Conservation (phyloP, 1,284 basidiomycete species). For the Irpex rosettiformis region DNA sequence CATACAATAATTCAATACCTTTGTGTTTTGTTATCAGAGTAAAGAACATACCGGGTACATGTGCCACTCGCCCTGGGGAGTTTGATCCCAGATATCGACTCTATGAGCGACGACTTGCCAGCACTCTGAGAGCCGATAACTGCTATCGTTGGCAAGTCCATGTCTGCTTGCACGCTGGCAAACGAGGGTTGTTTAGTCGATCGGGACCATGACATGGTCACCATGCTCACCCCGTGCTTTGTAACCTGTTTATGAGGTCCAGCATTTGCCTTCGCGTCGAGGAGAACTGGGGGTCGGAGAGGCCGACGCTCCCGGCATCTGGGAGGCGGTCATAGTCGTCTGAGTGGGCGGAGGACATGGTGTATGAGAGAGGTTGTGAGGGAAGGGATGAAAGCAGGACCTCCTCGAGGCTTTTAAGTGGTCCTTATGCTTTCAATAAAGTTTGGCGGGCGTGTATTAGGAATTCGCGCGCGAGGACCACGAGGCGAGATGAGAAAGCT, state of each 20-base stretch:
- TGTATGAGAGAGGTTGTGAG: not conserved
- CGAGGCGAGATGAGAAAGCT: not conserved
- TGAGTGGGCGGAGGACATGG: not conserved
- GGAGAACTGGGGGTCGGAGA: slow-evolving; percentile 37
- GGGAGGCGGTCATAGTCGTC: not conserved
- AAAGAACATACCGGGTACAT: slow-evolving; percentile 50
- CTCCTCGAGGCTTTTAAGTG: not conserved
- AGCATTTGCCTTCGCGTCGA: slow-evolving; percentile 38
- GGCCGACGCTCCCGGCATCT: slow-evolving; percentile 31
- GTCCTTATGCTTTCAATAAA: too few species aligned
- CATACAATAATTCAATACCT: not conserved
- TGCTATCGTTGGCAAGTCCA: slow-evolving; percentile 63
- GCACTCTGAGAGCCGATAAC: slow-evolving; percentile 56
- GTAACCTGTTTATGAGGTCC: slow-evolving; percentile 47
- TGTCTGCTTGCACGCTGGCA: slow-evolving; percentile 51
- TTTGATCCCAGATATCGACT: slow-evolving; percentile 65
- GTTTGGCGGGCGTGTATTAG: too few species aligned
- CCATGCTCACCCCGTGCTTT: slow-evolving; percentile 44
- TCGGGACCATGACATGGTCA: not conserved
- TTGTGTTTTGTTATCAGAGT: not conserved
- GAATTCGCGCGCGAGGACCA: not conserved
- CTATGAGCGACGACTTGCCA: slow-evolving; percentile 70
- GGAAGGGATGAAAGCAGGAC: too few species aligned
- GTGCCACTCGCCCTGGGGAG: slow-evolving; percentile 60
- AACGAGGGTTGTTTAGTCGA: not conserved